Conservation (phyloP, 805 yeast genomes). For the Scheffersomyces spartinae region DNA sequence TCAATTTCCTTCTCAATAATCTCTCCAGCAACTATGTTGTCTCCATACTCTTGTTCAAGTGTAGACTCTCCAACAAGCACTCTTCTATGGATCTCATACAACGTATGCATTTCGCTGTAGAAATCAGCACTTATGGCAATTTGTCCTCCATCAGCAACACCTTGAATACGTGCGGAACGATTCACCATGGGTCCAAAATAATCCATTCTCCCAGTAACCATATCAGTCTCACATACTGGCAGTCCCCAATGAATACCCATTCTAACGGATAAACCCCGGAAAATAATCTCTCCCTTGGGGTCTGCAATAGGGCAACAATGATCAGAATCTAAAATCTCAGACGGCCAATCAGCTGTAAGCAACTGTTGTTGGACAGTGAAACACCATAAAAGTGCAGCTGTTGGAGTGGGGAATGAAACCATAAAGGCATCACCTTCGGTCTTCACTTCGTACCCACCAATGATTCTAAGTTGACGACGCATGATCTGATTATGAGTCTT, state of each 20-base stretch:
- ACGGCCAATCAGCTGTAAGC: conserved; percentile 85
- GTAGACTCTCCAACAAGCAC: conserved; percentile 16
- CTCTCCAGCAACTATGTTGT: conserved; percentile 35
- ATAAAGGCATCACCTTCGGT: conserved; percentile 99
- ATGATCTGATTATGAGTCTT: conserved; percentile 87
- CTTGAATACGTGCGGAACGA: conserved; percentile 83
- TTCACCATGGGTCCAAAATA: conserved; percentile 98
- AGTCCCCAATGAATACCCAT: conserved; percentile 99
- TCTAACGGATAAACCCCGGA: conserved; percentile 85
- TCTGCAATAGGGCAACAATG: conserved; percentile 79
- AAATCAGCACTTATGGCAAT: conserved; percentile 80
- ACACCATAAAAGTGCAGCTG: conserved; percentile 89
- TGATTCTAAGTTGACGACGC: conserved; percentile 85
- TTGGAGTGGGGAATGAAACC: conserved; percentile 91
- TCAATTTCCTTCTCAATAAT: conserved; percentile 55
- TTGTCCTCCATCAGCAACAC: conserved; percentile 98
- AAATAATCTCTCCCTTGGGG: conserved; percentile 45
- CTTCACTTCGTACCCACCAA: conserved; percentile 96
- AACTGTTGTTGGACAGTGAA: conserved; percentile 83
- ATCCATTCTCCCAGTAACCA: conserved; percentile 95
- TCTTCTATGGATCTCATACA: conserved; percentile 36
- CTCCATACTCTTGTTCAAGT: conserved; percentile 33
- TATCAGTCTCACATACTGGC: conserved; percentile 92
- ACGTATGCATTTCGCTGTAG: conserved; percentile 53
- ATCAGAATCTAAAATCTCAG: conserved; percentile 72